Percentiles rank a stretch among this genome's conserved stretches.
Evolutionary conservation across 75 land plant species (phyloP).

Genomic region (Cryptomeria japonica): DNA sequence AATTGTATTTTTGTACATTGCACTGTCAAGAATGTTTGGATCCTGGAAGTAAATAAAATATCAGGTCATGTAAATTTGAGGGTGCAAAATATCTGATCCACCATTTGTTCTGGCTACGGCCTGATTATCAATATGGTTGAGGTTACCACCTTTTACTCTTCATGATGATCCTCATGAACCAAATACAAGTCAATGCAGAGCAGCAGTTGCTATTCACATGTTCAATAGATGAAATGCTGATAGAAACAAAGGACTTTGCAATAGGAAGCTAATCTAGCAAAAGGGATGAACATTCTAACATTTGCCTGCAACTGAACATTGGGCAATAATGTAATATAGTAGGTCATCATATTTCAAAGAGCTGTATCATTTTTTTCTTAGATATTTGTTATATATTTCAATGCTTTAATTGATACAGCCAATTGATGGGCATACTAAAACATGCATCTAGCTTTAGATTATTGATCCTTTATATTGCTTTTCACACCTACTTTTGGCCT

Average conservation of each 20-base stretch:
- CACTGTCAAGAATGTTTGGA: background rate
- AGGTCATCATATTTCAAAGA: background rate
- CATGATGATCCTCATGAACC: background rate
- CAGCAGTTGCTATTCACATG: background rate
- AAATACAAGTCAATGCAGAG: background rate
- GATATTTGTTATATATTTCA: background rate
- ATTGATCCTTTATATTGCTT: background rate
- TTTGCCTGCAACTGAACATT: background rate
- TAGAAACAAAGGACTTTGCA: background rate
- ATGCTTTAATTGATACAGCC: background rate
- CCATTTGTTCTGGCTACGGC: background rate
- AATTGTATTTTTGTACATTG: conserved; percentile 3
- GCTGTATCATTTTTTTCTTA: background rate
- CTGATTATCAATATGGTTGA: background rate
- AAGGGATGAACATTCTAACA: background rate
- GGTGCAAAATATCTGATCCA: background rate
- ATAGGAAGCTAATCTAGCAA: background rate
- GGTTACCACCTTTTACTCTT: background rate
- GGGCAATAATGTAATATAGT: background rate
- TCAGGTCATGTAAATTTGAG: background rate
- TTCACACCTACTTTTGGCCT: background rate
- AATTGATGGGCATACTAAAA: background rate
- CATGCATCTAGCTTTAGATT: background rate
- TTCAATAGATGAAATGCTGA: background rate
- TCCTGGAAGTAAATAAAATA: conserved; percentile 4